Evolutionary conservation across 1,284 basidiomycete genomes (phyloP).

Genomic region (Puccinia novopanici): DNA sequence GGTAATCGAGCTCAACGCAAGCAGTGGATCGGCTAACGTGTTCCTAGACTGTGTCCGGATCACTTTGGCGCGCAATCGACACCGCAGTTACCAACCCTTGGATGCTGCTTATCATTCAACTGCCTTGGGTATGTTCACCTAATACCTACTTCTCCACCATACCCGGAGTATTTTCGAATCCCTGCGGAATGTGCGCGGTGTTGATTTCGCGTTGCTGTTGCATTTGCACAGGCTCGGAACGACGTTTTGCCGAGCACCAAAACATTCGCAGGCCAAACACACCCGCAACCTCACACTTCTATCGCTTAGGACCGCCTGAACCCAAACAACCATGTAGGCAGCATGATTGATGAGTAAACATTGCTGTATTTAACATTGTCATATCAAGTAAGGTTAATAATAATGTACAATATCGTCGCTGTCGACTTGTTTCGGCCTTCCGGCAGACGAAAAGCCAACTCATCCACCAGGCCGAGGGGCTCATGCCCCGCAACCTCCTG

Average conservation of each 20-base stretch:
- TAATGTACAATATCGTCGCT: constrained; percentile 8
- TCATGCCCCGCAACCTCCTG: constrained; percentile 9
- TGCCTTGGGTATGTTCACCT: not conserved
- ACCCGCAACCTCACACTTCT: not conserved
- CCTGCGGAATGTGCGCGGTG: not conserved
- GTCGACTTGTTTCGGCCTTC: not conserved
- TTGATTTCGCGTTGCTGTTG: not conserved
- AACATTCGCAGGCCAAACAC: constrained; percentile 4
- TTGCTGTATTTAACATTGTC: not conserved
- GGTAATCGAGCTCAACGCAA: not conserved
- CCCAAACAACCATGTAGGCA: constrained; percentile 29
- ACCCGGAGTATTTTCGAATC: not conserved
- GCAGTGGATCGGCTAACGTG: not conserved
- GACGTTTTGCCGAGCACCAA: constrained; percentile 7
- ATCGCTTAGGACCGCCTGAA: constrained; percentile 12
- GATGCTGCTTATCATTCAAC: not conserved
- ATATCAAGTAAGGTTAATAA: not conserved
- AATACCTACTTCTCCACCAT: not conserved
- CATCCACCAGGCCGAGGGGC: not conserved
- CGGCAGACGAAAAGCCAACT: not conserved
- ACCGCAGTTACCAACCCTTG: not conserved
- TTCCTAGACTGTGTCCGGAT: not conserved
- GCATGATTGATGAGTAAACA: no score
- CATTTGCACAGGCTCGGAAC: not conserved
- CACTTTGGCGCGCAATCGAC: not conserved